Evolutionary conservation across 768 basidiomycete genomes (phyloP).

Genomic region (Paxillus ammoniavirescens): DNA sequence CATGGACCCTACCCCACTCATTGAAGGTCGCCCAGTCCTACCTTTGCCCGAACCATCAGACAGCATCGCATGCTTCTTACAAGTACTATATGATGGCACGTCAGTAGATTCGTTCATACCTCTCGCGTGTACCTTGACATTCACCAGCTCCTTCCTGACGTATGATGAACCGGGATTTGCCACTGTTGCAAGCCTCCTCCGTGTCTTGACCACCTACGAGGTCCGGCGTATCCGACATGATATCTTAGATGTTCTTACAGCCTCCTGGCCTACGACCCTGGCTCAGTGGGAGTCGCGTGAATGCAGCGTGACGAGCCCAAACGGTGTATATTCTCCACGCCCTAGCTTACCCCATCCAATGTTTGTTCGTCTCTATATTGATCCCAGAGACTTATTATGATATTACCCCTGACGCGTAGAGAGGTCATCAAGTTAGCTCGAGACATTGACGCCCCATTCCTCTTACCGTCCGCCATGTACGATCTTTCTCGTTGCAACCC

Average conservation of each 20-base stretch:
- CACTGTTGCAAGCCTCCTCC: constrained; percentile 55
- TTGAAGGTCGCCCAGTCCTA: constrained; percentile 61
- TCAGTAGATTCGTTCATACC: constrained; percentile 32
- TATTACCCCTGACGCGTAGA: constrained; percentile 33
- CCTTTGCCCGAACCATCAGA: constrained; percentile 52
- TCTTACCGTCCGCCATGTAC: constrained; percentile 77
- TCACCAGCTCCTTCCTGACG: constrained; percentile 43
- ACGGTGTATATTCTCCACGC: constrained; percentile 57
- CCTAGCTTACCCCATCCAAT: constrained; percentile 63
- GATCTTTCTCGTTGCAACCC: constrained; percentile 71
- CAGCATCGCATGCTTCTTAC: constrained; percentile 58
- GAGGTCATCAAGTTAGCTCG: constrained; percentile 67
- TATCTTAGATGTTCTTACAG: constrained; percentile 50
- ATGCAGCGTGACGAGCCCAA: constrained; percentile 46
- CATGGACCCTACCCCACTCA: constrained; percentile 17
- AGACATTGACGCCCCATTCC: constrained; percentile 49
- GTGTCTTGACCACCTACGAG: constrained; percentile 62
- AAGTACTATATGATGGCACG: constrained; percentile 72
- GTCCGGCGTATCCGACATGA: constrained; percentile 57
- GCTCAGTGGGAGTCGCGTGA: constrained; percentile 68
- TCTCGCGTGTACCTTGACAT: constrained; percentile 15
- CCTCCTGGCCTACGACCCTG: constrained; percentile 62
- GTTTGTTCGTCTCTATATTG: constrained; percentile 37
- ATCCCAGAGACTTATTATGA: not conserved
- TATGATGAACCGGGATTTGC: constrained; percentile 51